Conservation (phyloP, 2,329 filamentous ascomycete species). For the Penicillium sp. region DNA sequence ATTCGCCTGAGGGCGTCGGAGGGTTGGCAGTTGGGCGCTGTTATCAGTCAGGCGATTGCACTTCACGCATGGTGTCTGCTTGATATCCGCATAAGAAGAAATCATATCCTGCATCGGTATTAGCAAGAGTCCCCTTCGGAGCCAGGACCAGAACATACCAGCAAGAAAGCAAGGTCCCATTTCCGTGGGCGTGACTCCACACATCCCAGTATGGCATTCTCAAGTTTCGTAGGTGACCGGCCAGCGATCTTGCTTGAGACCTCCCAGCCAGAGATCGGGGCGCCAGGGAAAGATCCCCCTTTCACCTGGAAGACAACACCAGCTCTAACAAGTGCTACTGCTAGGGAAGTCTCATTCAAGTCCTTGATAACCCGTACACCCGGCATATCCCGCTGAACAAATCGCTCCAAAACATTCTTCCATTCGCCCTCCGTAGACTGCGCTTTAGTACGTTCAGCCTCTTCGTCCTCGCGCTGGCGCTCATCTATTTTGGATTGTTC, state of each 20-base stretch:
- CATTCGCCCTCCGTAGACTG: slow-evolving; percentile 32
- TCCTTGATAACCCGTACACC: slow-evolving; percentile 30
- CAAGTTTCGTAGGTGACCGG: slow-evolving; percentile 32
- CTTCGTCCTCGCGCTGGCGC: slow-evolving; percentile 25
- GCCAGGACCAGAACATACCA: slow-evolving; percentile 28
- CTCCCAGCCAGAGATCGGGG: slow-evolving; percentile 30
- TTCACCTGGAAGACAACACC: slow-evolving; percentile 37
- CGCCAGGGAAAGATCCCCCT: slow-evolving; percentile 18
- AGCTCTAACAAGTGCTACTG: slow-evolving; percentile 31
- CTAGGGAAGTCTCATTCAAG: slow-evolving; percentile 24
- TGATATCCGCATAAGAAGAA: slow-evolving; percentile 42
- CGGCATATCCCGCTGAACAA: slow-evolving; percentile 25
- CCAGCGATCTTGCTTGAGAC: slow-evolving; percentile 30
- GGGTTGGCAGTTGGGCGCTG: slow-evolving; percentile 39
- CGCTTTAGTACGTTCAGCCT: slow-evolving; percentile 28
- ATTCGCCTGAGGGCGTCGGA: slow-evolving; percentile 30
- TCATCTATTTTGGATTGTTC: slow-evolving; percentile 29
- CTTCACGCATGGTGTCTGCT: slow-evolving; percentile 37
- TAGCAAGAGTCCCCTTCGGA: background rate
- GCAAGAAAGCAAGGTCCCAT: slow-evolving; percentile 40
- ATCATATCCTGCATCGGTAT: slow-evolving; percentile 39
- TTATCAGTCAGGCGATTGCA: slow-evolving; percentile 39
- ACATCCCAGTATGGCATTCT: slow-evolving; percentile 34
- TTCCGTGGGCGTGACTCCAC: slow-evolving; percentile 36
- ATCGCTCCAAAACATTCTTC: slow-evolving; percentile 34